Conservation (phyloP, 352 stramenopile genomes). For the Phytophthora pseudosyringae region DNA sequence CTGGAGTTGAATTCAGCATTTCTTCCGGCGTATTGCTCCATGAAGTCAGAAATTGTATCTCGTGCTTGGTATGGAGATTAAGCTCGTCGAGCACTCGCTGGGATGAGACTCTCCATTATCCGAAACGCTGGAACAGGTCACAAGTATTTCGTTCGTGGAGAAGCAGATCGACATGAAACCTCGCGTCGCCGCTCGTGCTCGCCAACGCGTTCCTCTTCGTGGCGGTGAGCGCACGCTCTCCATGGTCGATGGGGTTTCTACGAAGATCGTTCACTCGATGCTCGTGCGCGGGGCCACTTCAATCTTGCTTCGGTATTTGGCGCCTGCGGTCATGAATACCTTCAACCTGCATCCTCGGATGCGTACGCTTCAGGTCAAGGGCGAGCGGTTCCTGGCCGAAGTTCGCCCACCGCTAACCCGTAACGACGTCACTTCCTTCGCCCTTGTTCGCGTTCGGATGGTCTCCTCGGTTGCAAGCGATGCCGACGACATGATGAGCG, state of each 20-base stretch:
- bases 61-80: neutral
- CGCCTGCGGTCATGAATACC: constrained; percentile 31
- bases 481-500: neutral
- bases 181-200: neutral
- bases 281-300: constrained; percentile 14
- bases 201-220: constrained; percentile 27
- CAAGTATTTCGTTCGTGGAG: neutral
- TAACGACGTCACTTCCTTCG: constrained; percentile 31
- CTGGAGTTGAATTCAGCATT: constrained; percentile 7
- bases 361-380: constrained; percentile 34
- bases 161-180: constrained; percentile 1
- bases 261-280: constrained; percentile 39
- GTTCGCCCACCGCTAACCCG: constrained; percentile 32
- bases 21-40: neutral
- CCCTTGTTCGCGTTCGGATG: neutral
- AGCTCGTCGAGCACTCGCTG: too few relatives aligned
- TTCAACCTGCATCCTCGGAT: constrained; percentile 56
- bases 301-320: constrained; percentile 26
- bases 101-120: neutral
- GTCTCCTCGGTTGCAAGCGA: constrained; percentile 12
- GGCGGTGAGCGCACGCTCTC: constrained; percentile 37
- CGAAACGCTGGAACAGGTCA: neutral
- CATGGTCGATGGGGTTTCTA: constrained; percentile 18
- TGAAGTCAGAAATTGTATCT: constrained; percentile 8
- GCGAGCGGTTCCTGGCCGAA: constrained; percentile 29